Evolutionary conservation across 805 yeast species (phyloP), one percentile per base, ranked within the genome.

Genomic region (Saccharomycopsis lassenensis): DNA sequence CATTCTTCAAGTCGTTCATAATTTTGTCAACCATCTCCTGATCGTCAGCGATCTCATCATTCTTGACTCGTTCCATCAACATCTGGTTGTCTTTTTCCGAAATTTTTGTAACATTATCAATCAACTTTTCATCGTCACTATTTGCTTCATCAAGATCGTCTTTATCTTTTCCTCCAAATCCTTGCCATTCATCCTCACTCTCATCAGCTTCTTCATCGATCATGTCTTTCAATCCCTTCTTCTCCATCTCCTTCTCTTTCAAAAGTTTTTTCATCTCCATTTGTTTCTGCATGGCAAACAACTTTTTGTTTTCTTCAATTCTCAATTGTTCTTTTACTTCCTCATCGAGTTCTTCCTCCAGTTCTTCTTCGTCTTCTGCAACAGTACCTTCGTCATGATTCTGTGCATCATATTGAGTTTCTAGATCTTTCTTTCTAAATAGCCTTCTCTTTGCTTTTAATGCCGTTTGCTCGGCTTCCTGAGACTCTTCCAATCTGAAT

Each of bases 121-220:
- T 67, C 84, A 82, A 74, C 43, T 59, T 65, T 55, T 81, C 91
- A 50, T 80, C 82, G 43, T 82, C 93, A 18, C 83, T 72, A 52
- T 81, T 73, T 35, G 75, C 71, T 43, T 69, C 77, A 12, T 72
- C 66, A 1, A 51, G 37, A 43, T 71, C 77, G 31, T 61, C 63
- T 3, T 56, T 50, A n/a, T 47, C 45, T 35, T 62, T 65, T 7
- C 76, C 80, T 41, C 93, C 93, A 33, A 79, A 48, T 3, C 91
- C 93, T 33, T 69, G 69, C 82, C 85, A 83, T 59, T 83, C 94
- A 62, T 83, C 94, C 42, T 83, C 93, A 24, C 91, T 80, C 59
- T 83, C 94, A 47, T 72, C 86, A 29, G 94, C 94, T 60, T 82
- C 91, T 33, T 79, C 77, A 48, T 83, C 89, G 52, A 82, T 62